Conservation (phyloP, 179 eudicot genomes). For the Beta corolliflora region DNA sequence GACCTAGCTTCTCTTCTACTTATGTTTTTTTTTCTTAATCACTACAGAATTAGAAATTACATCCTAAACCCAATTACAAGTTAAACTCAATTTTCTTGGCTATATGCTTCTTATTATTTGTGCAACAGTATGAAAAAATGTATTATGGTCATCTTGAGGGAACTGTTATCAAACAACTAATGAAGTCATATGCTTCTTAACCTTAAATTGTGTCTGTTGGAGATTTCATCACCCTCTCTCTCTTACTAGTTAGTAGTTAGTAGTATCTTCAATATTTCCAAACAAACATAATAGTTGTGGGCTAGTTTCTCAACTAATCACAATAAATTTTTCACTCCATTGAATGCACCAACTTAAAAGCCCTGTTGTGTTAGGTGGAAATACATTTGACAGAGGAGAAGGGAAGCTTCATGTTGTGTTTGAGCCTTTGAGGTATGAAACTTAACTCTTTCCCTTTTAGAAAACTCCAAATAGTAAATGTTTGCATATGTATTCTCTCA, state of each 20-base stretch:
- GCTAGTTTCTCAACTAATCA: slow-evolving; percentile 70
- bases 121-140: neutral
- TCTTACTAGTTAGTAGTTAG: neutral
- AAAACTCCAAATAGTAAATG: neutral
- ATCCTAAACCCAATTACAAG: neutral
- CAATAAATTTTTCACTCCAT: slow-evolving; percentile 53
- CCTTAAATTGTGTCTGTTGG: neutral
- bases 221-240: neutral
- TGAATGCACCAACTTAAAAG: slow-evolving; percentile 52
- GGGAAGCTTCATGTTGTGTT: slow-evolving; percentile 15
- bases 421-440: slow-evolving; percentile 16
- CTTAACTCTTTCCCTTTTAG: neutral
- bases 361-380: slow-evolving; percentile 54
- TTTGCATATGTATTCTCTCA: too few species aligned
- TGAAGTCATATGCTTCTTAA: neutral
- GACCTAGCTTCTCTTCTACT: slow-evolving; percentile 16
- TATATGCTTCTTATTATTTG: neutral
- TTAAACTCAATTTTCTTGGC: neutral
- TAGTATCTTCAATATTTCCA: slow-evolving; percentile 6
- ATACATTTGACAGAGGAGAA: slow-evolving; percentile 26
- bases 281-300: slow-evolving; percentile 18
- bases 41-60: neutral
- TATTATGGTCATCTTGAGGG: neutral
- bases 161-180: neutral
- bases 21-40: neutral